These are phyloP conservation scores for Lachancea meyersii DNA, from an alignment of 805 yeast species.

Conservation along the genomic window DNA sequence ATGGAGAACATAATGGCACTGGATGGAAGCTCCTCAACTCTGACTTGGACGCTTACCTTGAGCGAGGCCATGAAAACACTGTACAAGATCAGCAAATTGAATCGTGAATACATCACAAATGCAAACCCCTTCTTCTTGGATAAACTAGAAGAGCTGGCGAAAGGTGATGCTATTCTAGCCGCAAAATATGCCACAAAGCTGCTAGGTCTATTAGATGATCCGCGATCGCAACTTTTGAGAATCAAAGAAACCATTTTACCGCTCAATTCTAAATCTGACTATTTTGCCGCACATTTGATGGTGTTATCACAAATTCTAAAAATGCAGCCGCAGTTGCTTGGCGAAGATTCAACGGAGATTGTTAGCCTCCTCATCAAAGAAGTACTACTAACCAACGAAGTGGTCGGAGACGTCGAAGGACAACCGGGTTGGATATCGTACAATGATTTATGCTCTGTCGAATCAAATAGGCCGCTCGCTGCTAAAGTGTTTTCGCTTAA, in stretches of 20 bases:
- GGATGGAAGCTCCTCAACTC: slow-evolving; percentile 15
- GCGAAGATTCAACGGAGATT: slow-evolving; percentile 49
- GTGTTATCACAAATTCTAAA: slow-evolving; percentile 54
- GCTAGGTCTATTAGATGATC: slow-evolving; percentile 42
- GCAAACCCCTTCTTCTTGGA: slow-evolving; percentile 37
- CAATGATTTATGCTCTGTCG: slow-evolving; percentile 32
- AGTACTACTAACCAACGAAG: slow-evolving; percentile 49
- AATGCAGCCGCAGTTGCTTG: slow-evolving; percentile 43
- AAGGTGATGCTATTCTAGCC: slow-evolving; percentile 50
- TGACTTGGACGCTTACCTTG: slow-evolving; percentile 17
- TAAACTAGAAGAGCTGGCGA: slow-evolving; percentile 41
- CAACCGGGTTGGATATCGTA: slow-evolving; percentile 45
- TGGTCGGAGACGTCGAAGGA: slow-evolving; percentile 26
- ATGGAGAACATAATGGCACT: slow-evolving; percentile 31
- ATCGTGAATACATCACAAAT: slow-evolving; percentile 43
- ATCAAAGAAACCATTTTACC: slow-evolving; percentile 46
- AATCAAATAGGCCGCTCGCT: slow-evolving; percentile 32
- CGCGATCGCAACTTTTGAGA: slow-evolving; percentile 33
- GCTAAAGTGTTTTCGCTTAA: slow-evolving; percentile 50
- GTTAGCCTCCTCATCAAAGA: slow-evolving; percentile 56
- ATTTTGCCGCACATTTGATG: slow-evolving; percentile 51
- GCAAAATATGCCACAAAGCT: slow-evolving; percentile 61
- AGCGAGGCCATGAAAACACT: slow-evolving; percentile 50
- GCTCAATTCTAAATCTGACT: slow-evolving; percentile 33
- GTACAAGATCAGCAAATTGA: slow-evolving; percentile 49